A percentile compares a stretch with the other conserved stretches of the same genome.
Conservation (phyloP, 169 alveolate genomes). For the Perkinsus marinus region DNA sequence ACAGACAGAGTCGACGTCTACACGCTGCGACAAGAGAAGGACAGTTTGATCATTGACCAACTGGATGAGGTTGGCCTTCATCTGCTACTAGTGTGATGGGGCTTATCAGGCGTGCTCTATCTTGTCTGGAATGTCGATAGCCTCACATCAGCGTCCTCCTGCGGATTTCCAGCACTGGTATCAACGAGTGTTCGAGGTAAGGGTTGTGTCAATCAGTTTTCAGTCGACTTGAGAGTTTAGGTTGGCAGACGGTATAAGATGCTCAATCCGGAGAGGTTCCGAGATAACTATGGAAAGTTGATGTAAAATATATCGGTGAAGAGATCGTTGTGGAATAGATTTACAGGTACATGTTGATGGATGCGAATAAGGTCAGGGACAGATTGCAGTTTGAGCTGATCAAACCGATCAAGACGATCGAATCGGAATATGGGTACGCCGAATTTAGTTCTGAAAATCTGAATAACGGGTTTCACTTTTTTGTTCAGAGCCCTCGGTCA, state of each 20-base stretch:
- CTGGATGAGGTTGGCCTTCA: neutral
- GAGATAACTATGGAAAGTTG: slow-evolving; percentile 67
- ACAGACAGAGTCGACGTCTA: slow-evolving; percentile 66
- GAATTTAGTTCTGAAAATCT: too few relatives aligned
- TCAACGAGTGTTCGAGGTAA: slow-evolving; percentile 54
- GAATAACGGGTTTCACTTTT: too few relatives aligned
- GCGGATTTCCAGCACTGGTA: slow-evolving; percentile 29
- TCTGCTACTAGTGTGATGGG: too few relatives aligned
- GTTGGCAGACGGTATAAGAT: slow-evolving; percentile 75
- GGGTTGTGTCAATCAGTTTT: slow-evolving; percentile 54
- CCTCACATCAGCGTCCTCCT: slow-evolving; percentile 19
- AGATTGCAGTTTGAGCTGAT: neutral
- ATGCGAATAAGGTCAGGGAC: neutral
- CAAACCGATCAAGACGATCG: neutral
- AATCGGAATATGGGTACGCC: neutral
- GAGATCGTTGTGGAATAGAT: neutral
- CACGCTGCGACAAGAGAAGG: neutral
- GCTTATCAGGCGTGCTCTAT: slow-evolving; percentile 70
- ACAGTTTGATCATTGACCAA: neutral
- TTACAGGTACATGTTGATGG: neutral
- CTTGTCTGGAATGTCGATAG: slow-evolving; percentile 66
- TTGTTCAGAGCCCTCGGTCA: neutral
- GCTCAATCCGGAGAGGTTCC: slow-evolving; percentile 72
- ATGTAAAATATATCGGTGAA: neutral
- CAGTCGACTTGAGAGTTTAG: slow-evolving; percentile 59